Percentiles rank a stretch among this genome's conserved stretches.
Conservation (phyloP, 495 filamentous ascomycete genomes). For the Xylaria venustula region DNA sequence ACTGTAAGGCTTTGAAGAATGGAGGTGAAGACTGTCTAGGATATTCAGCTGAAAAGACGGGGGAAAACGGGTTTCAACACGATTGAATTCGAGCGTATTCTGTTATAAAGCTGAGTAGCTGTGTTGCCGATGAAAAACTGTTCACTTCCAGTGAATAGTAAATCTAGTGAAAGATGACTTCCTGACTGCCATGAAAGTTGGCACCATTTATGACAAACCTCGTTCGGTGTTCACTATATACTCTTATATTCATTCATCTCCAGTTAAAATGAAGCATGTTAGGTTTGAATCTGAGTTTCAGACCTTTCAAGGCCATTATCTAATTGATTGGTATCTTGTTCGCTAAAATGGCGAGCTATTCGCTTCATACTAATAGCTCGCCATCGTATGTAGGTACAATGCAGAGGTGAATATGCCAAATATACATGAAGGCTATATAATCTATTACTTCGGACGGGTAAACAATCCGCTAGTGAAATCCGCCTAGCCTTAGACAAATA, state of each 20-base stretch:
- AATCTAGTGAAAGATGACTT: too few species aligned
- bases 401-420: not conserved
- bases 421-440: not conserved
- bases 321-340: constrained; percentile 1
- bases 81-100: too few species aligned
- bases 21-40: not conserved
- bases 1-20: not conserved
- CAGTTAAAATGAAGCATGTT: not conserved
- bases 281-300: not conserved
- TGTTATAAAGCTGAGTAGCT: too few species aligned
- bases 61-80: too few species aligned
- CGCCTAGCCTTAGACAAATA: constrained; percentile 45
- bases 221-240: too few species aligned
- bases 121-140: too few species aligned
- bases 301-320: not conserved
- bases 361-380: not conserved
- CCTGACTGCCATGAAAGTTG: too few species aligned
- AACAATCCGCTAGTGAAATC: not conserved
- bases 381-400: too few species aligned
- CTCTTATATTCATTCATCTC: too few species aligned
- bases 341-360: not conserved
- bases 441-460: not conserved
- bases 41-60: too few species aligned
- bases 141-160: too few species aligned
- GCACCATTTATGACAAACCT: too few species aligned